Percentiles rank a stretch among this genome's conserved stretches.
phyloP scores from a whole-genome alignment of 306 rosid species.

The Dryas octopetala region DNA sequence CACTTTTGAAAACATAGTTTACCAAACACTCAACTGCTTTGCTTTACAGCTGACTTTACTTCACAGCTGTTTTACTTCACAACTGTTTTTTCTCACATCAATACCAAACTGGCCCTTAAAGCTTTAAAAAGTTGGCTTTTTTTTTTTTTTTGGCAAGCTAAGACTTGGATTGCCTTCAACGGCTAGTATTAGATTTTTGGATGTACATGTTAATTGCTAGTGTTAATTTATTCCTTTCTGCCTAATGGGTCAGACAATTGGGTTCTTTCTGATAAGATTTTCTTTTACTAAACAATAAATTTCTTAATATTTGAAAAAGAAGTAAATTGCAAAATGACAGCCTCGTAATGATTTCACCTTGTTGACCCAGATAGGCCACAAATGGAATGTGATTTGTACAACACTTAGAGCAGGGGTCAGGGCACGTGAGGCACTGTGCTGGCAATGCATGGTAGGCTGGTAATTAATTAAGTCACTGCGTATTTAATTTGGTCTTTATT shows the following conservation, averaged over 20 bases:
- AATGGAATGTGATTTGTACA: background rate
- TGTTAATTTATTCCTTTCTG: background rate
- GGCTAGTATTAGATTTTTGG: constrained; percentile 2
- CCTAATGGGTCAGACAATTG: background rate
- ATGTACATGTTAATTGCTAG: background rate
- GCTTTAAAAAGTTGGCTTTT: no score
- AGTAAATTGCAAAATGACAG: background rate
- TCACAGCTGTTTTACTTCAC: no score
- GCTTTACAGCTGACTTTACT: no score
- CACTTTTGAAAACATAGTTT: no score
- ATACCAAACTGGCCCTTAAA: no score
- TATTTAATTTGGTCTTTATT: background rate
- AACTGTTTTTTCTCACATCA: no score
- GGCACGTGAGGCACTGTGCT: constrained; percentile 6
- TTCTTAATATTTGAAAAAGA: background rate
- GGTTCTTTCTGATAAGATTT: background rate
- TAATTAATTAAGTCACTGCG: background rate
- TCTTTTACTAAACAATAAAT: no score
- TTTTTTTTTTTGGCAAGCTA: no score
- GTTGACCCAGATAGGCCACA: background rate
- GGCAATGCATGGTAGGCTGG: constrained; percentile 2
- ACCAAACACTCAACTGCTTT: no score
- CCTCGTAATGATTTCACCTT: background rate
- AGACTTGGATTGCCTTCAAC: constrained; percentile 11
- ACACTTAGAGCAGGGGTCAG: background rate